Evolutionary conservation across 371 early-diverging fungal genomes (phyloP).

Genomic region (Cladochytrium tenue): DNA sequence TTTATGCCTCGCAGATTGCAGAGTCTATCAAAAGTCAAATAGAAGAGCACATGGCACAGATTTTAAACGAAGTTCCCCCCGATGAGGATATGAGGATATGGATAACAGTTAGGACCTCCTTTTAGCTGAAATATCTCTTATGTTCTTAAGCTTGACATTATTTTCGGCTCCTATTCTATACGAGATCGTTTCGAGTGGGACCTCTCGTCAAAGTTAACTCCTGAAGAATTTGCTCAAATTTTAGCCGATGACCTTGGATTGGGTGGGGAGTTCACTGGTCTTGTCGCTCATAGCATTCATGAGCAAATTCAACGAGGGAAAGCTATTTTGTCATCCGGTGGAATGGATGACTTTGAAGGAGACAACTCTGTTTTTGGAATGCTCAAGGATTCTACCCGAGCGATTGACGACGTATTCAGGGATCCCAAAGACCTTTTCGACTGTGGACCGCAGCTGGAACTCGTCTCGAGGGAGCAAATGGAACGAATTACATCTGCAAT

Average conservation of each 20-base stretch:
- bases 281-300: conserved; percentile 85
- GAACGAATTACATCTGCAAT: conserved; percentile 50
- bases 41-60: conserved; percentile 5
- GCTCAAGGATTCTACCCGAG: conserved; percentile 15
- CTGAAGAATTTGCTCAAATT: conserved; percentile 82
- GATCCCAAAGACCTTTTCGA: conserved; percentile 66
- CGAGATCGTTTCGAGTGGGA: conserved; percentile 96
- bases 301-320: conserved; percentile 71
- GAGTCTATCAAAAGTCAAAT: conserved; percentile 80
- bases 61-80: conserved; percentile 15
- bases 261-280: conserved; percentile 85
- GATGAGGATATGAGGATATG: conserved; percentile 40
- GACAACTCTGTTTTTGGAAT: conserved; percentile 7
- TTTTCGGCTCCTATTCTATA: conserved; percentile 78
- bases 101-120: conserved; percentile 29
- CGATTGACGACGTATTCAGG: conserved; percentile 51
- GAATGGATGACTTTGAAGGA: conserved; percentile 30
- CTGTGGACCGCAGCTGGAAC: conserved; percentile 82
- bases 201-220: conserved; percentile 52
- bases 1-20: conserved; percentile 72
- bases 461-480: conserved; percentile 76
- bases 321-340: conserved; percentile 46
- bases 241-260: conserved; percentile 84
- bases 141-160: conserved; percentile 75
- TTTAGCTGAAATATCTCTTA: neutral